Base-by-base conservation (phyloP, 495 filamentous ascomycete genomes). In the Bathelium albidoporum region DNA sequence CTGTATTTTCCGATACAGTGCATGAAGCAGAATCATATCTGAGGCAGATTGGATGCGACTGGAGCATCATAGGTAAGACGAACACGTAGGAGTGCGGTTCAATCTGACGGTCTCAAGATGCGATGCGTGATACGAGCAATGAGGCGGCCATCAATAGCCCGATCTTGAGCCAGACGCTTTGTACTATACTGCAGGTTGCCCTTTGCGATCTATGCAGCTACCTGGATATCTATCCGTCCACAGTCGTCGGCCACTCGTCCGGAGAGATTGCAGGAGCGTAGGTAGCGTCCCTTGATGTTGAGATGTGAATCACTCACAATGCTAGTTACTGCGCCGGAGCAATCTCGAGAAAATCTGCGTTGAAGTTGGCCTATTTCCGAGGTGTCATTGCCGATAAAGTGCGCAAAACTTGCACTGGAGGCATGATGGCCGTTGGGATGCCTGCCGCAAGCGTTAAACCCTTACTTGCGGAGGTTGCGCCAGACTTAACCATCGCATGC, bases 191-290 rank as follows among this genome's bases (percentile, higher is more conserved):
- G 22, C 69, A 71, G 64, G 12, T 64, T 11, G 63, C 67, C 26
- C 28, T 67, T 1, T 61, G 67, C 14, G 68, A 72, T 22, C 32
- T 75, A 12, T 61, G 70, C 2, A 49, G 18, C 0, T 59, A 61
- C 0, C 75, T 71, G 67, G 70, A 63, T 22, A 65, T 79, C 32
- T 20, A 34, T 2, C 70, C 73, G 0, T 28, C 53, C 14, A 70
- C 74, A 0, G 82, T 85, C 0, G 70, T 81, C 3, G 84, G 85
- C 0, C 85, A 87, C 69, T 87, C 84, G 0, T 82, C 80, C 0
- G 85, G 85, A 1, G 85, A 88, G 69, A 84, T 88, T 41, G 83
- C 77, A 1, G 83, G 83, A 11, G 84, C 84, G 0, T 39, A 39
- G 14, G 34, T 39, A 5, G 5, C 5, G 5, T 14, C 34, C 14